A percentile compares a stretch with the other conserved stretches of the same genome.
Evolutionary conservation across 768 basidiomycete species (phyloP).

Genomic region (Trametes cingulata): DNA sequence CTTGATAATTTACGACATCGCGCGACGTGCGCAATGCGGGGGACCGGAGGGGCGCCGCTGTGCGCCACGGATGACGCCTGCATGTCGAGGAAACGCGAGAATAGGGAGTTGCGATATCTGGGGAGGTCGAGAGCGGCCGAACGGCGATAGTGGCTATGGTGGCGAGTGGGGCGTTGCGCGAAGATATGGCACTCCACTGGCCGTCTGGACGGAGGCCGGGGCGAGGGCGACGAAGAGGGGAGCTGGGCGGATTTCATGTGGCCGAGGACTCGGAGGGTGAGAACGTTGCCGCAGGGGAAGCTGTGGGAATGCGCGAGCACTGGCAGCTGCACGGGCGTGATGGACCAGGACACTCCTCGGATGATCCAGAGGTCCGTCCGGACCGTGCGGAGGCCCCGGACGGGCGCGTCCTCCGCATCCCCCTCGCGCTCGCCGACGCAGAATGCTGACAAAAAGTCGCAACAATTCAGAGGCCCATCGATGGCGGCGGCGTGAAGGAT

Average conservation of each 20-base stretch:
- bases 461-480: neutral
- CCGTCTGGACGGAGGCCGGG: neutral
- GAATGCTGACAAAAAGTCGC: neutral
- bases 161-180: neutral
- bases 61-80: conserved; percentile 4
- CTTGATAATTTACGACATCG: conserved; percentile 10
- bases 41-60: conserved; percentile 6
- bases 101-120: neutral
- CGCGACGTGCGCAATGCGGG: conserved; percentile 15
- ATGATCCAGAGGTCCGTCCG: conserved; percentile 12
- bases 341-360: conserved; percentile 16
- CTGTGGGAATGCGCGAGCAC: conserved; percentile 10
- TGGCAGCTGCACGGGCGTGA: conserved; percentile 5
- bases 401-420: neutral
- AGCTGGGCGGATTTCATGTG: neutral
- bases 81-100: neutral
- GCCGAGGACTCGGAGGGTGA: neutral
- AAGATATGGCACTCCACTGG: neutral
- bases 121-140: neutral
- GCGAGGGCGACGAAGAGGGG: neutral
- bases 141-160: neutral
- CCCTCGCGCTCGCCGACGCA: neutral
- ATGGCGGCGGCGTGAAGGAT: neutral
- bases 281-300: neutral
- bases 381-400: neutral